Percentiles rank a stretch among this genome's conserved stretches.
phyloP scores from a whole-genome alignment of 495 filamentous ascomycete genomes.

The Aspergillus haitiensis region DNA sequence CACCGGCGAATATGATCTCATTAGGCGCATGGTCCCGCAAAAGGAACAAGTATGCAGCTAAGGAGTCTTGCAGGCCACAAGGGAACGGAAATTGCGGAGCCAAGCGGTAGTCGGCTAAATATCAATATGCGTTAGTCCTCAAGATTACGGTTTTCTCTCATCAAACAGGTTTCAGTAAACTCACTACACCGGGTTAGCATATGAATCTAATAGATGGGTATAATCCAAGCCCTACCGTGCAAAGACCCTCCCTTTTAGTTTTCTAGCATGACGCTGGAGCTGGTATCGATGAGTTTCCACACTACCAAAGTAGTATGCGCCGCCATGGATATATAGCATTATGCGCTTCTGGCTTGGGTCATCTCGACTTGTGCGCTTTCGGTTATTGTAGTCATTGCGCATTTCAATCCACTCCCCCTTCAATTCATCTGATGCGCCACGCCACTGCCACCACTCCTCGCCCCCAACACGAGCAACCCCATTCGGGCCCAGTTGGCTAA shows the following conservation, averaged over 20 bases:
- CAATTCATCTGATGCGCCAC: conserved; percentile 58
- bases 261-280: conserved; percentile 91
- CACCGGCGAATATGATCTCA: conserved; percentile 81
- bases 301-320: conserved; percentile 84
- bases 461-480: conserved; percentile 77
- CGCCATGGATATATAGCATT: conserved; percentile 92
- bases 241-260: conserved; percentile 84
- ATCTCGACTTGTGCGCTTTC: conserved; percentile 49
- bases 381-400: conserved; percentile 72
- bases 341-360: conserved; percentile 61
- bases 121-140: conserved; percentile 10
- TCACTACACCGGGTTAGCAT: conserved; percentile 40
- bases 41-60: conserved; percentile 83
- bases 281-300: conserved; percentile 95
- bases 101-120: conserved; percentile 71
- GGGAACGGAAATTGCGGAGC: conserved; percentile 95
- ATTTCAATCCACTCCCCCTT: conserved; percentile 96
- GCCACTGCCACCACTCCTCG: conserved; percentile 93
- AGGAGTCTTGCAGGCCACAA: conserved; percentile 82
- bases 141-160: not conserved
- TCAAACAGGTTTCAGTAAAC: conserved; percentile 19
- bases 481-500: conserved; percentile 69
- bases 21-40: conserved; percentile 69
- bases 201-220: not conserved
- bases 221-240: conserved; percentile 53